Evolutionary conservation across 2,329 filamentous ascomycete genomes (phyloP), one percentile per base, ranked within the genome.

Genomic region (Fusarium drepaniforme): DNA sequence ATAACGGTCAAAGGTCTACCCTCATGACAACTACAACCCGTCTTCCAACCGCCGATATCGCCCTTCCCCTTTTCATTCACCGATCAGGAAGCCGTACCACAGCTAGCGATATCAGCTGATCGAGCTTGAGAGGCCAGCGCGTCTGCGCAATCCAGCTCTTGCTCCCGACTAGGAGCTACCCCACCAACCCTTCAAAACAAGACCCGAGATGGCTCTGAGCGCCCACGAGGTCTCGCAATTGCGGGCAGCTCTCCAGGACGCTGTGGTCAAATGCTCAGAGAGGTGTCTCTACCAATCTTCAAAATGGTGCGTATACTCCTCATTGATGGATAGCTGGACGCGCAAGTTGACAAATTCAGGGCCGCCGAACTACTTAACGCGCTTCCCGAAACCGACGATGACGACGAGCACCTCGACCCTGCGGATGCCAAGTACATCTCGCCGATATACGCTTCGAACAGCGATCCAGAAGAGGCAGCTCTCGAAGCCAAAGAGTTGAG

Each of bases 231-330:
- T 88, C 53, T 84, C 86, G 61, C 92, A 95, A 80, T 87, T 97
- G 71, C 91, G 93, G 80, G 89, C 88, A 42, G 91, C 94, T 38
- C 88, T 98, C 51, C 94, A 97, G 82, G 93, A 95, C 79, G 95
- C 96, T 35, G 93, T 97, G 4, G 89, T 97, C 28, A 95, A 95
- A 81, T 98, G 96, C 85, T 97, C 95, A 1, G 97, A 99, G 82
- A 89, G 97, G 82, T 98, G 97, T 83, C 89, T 99, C 15, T 98
- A 98, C 81, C 96, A 98, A 80, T 97, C 96, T 8, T 93, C 97
- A 33, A 98, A 98, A 91, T 99, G 97, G 97, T 98, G 82, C 67
- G 79, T 59, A 59, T 4, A 11, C 51, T 57, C 25, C n/a, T 25
- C 9, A 23, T 23, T 25, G 13, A 30, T 13, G 46, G 9, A 33